Conservation (phyloP, 805 yeast genomes). For the Lipomyces yamadae region DNA sequence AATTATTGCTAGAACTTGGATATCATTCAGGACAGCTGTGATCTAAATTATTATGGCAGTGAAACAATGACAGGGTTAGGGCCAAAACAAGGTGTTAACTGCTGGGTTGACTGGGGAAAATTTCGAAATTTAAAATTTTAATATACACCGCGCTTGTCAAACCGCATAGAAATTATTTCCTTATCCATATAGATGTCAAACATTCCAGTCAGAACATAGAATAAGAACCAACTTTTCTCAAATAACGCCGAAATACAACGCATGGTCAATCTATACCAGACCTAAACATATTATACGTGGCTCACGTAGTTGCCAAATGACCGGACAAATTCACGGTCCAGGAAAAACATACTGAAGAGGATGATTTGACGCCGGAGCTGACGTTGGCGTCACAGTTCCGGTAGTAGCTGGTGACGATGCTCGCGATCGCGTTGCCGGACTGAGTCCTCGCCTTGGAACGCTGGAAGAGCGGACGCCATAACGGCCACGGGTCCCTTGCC, state of each 20-base stretch:
- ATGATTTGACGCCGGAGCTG: slow-evolving; percentile 20
- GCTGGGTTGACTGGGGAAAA: background rate
- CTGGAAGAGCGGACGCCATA: slow-evolving; percentile 39
- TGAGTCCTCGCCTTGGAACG: slow-evolving; percentile 34
- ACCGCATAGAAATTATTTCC: background rate
- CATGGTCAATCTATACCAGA: background rate
- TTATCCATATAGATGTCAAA: background rate
- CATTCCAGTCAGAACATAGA: background rate
- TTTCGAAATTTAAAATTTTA: background rate
- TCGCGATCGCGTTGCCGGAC: slow-evolving; percentile 33
- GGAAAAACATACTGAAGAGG: slow-evolving; percentile 8
- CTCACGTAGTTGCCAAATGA: too few relatives aligned
- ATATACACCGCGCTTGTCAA: background rate
- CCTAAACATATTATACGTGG: background rate
- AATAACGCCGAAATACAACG: background rate
- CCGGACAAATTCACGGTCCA: background rate
- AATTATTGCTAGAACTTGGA: background rate
- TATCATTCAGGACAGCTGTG: background rate
- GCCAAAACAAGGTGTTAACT: background rate
- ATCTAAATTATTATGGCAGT: background rate
- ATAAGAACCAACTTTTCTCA: background rate
- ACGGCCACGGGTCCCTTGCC: slow-evolving; percentile 33
- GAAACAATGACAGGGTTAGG: background rate
- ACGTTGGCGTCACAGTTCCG: slow-evolving; percentile 17
- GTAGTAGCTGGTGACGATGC: slow-evolving; percentile 35